These are phyloP conservation scores for Dactylellina haptotyla DNA, from an alignment of 2,329 filamentous ascomycete species.

Conservation along the genomic window DNA sequence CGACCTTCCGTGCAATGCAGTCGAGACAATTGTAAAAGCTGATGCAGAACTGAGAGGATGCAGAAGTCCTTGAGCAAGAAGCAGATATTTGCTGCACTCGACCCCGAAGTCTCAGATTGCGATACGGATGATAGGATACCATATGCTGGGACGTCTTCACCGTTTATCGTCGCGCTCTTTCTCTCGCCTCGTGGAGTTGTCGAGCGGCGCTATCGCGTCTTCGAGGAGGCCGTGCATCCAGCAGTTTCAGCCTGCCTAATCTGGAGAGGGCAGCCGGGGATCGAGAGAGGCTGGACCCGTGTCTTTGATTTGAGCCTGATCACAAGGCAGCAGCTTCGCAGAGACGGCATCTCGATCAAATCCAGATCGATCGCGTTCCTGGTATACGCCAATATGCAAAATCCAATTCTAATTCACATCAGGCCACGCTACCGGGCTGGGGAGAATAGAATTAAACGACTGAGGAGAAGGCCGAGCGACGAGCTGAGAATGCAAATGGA, in stretches of 20 bases:
- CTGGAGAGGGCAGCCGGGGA: conserved; percentile 26
- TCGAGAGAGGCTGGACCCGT: conserved; percentile 13
- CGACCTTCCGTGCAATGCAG: background rate
- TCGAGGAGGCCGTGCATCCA: conserved; percentile 22
- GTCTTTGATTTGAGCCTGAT: conserved; percentile 33
- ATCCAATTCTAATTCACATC: conserved; percentile 4
- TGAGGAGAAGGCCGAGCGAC: background rate
- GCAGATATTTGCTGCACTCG: too few species aligned
- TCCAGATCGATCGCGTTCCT: conserved; percentile 26
- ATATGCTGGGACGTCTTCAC: too few species aligned
- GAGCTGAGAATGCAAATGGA: conserved; percentile 3
- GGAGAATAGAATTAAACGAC: background rate
- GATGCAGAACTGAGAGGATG: conserved; percentile 10
- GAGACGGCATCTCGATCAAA: conserved; percentile 28
- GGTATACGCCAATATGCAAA: too few species aligned
- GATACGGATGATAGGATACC: too few species aligned
- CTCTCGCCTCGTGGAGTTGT: conserved; percentile 18
- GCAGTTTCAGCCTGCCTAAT: conserved; percentile 49
- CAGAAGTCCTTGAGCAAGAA: too few species aligned
- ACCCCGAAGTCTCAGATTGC: background rate
- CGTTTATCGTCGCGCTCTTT: conserved; percentile 1
- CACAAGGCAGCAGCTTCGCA: conserved; percentile 30
- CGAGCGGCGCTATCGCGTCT: conserved; percentile 27
- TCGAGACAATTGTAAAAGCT: background rate
- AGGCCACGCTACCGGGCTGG: background rate